A percentile compares a stretch with the other conserved stretches of the same genome.
Conservation (phyloP, 257 asterid species). For the Osmanthus fragrans region DNA sequence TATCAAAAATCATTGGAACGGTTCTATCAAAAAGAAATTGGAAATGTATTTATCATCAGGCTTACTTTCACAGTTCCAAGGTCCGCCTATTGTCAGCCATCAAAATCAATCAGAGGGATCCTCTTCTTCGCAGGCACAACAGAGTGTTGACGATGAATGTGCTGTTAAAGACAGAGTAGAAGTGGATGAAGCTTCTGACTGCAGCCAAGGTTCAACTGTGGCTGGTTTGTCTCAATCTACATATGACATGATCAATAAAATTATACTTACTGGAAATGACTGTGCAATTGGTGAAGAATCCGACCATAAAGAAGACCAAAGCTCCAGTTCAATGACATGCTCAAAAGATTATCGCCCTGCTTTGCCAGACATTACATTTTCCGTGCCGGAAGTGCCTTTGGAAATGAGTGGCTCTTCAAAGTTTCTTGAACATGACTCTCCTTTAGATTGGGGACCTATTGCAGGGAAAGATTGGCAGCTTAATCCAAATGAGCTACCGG, state of each 20-base stretch:
- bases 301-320: slow-evolving; percentile 18
- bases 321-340: slow-evolving; percentile 32
- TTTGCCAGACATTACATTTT: too few relatives aligned
- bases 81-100: slow-evolving; percentile 50
- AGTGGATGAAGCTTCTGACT: slow-evolving; percentile 78
- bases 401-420: too few relatives aligned
- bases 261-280: slow-evolving; percentile 39
- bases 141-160: slow-evolving; percentile 71
- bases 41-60: slow-evolving; percentile 88
- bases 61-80: slow-evolving; percentile 74
- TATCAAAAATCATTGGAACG: slow-evolving; percentile 90
- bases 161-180: slow-evolving; percentile 47
- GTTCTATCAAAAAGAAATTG: slow-evolving; percentile 90
- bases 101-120: slow-evolving; percentile 50
- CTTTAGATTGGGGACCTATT: too few relatives aligned
- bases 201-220: slow-evolving; percentile 71
- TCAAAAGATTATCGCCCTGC: slow-evolving; percentile 25
- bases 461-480: too few relatives aligned
- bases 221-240: slow-evolving; percentile 56
- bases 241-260: slow-evolving; percentile 41
- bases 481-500: too few relatives aligned
- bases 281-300: slow-evolving; percentile 45
- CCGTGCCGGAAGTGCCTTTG: too few relatives aligned
- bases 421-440: too few relatives aligned
- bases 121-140: slow-evolving; percentile 70